Conservation (phyloP, 1,139 yeast genomes). For the Sugiyamaella sp. region DNA sequence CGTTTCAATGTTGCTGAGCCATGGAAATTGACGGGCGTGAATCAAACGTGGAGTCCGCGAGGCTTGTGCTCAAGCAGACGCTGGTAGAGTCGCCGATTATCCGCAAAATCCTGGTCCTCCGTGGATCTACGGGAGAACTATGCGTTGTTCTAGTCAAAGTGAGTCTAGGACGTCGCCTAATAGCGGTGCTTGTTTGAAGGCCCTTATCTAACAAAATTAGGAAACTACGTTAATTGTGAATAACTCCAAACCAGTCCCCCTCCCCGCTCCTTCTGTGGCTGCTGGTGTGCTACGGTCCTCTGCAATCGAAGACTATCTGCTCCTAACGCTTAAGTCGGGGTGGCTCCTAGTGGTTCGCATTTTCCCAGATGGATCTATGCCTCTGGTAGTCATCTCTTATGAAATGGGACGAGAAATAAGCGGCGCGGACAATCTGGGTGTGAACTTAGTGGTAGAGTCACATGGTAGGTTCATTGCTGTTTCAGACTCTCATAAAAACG, state of each 20-base stretch:
- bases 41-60: slow-evolving; percentile 6
- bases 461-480: slow-evolving; percentile 13
- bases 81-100: slow-evolving; percentile 13
- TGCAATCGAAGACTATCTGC: slow-evolving; percentile 23
- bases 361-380: slow-evolving; percentile 14
- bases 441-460: slow-evolving; percentile 6
- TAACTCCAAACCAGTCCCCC: slow-evolving; percentile 6
- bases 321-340: slow-evolving; percentile 24
- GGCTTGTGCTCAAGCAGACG: slow-evolving; percentile 15
- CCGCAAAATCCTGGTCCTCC: slow-evolving; percentile 2
- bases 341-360: slow-evolving; percentile 22
- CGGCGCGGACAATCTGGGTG: slow-evolving; percentile 15
- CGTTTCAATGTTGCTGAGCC: neutral
- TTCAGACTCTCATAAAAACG: slow-evolving; percentile 10
- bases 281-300: slow-evolving; percentile 19
- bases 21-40: slow-evolving; percentile 15
- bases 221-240: slow-evolving; percentile 14
- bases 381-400: slow-evolving; percentile 14
- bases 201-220: slow-evolving; percentile 15
- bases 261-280: slow-evolving; percentile 19
- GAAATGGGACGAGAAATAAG: slow-evolving; percentile 1
- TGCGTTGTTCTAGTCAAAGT: slow-evolving; percentile 15
- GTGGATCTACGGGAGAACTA: slow-evolving; percentile 17
- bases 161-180: neutral
- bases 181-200: too few species aligned